A percentile compares a stretch with the other conserved stretches of the same genome.
Evolutionary conservation across 2,329 filamentous ascomycete genomes (phyloP).

Genomic region (Colletotrichum siamense): DNA sequence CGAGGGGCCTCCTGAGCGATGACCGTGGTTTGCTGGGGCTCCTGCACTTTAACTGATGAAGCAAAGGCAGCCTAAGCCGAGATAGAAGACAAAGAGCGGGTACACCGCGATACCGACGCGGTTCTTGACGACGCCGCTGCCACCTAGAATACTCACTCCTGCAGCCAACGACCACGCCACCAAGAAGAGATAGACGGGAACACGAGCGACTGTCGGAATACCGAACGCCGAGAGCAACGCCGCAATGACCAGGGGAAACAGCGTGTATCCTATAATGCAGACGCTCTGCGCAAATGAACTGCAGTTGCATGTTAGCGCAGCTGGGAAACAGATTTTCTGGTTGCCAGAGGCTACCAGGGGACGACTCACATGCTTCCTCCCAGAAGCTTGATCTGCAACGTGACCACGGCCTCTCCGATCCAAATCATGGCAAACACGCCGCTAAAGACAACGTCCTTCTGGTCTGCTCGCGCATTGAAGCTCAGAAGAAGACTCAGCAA

Average conservation of each 20-base stretch:
- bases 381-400: slow-evolving; percentile 95
- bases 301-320: slow-evolving; percentile 20
- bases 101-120: slow-evolving; percentile 93
- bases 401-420: slow-evolving; percentile 96
- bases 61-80: slow-evolving; percentile 91
- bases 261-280: slow-evolving; percentile 97
- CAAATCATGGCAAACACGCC: slow-evolving; percentile 97
- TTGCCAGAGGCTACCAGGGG: background rate
- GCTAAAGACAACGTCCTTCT: slow-evolving; percentile 90
- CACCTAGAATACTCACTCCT: slow-evolving; percentile 93
- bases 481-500: slow-evolving; percentile 87
- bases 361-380: slow-evolving; percentile 91
- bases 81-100: slow-evolving; percentile 93
- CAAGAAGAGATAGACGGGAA: slow-evolving; percentile 89
- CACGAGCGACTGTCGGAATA: slow-evolving; percentile 79
- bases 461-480: slow-evolving; percentile 77
- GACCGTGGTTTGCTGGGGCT: background rate
- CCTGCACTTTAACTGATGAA: slow-evolving; percentile 79
- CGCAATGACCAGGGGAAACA: slow-evolving; percentile 95
- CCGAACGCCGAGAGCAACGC: slow-evolving; percentile 84
- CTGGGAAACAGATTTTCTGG: background rate
- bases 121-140: slow-evolving; percentile 95
- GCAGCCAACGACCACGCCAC: slow-evolving; percentile 94
- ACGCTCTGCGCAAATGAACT: slow-evolving; percentile 98
- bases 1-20: background rate